A percentile compares a stretch with the other conserved stretches of the same genome.
phyloP scores from a whole-genome alignment of 139 green algal species.

The Chlorella sp. region DNA sequence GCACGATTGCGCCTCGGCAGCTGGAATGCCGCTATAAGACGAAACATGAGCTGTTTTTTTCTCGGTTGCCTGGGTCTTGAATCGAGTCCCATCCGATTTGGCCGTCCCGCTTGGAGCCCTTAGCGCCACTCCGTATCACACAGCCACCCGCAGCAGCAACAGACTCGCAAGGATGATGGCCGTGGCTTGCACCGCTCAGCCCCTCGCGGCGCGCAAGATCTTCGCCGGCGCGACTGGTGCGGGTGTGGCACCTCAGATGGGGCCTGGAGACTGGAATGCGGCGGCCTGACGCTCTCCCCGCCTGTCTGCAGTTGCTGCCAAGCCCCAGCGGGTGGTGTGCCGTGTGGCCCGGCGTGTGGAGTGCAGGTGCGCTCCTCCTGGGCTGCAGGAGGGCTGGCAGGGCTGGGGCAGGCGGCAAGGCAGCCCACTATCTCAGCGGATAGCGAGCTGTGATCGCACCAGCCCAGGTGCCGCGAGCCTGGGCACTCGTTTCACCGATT shows the following conservation, averaged over 20 bases:
- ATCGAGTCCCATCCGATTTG: too few relatives aligned
- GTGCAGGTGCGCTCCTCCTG: conserved; percentile 35
- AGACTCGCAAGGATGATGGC: too few relatives aligned
- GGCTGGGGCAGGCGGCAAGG: neutral
- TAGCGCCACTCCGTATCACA: too few relatives aligned
- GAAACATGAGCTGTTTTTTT: too few relatives aligned
- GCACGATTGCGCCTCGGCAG: too few relatives aligned
- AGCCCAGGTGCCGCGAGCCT: neutral
- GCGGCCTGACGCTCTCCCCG: neutral
- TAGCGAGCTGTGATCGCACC: neutral
- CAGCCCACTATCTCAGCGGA: neutral
- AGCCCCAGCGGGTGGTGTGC: neutral
- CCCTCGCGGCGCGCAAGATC: conserved; percentile 13
- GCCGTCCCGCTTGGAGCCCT: too few relatives aligned
- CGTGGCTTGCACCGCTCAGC: too few relatives aligned
- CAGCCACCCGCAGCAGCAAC: too few relatives aligned
- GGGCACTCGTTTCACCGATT: neutral
- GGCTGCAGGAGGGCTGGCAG: neutral
- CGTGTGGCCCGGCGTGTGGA: conserved; percentile 19
- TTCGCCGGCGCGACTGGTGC: conserved; percentile 14
- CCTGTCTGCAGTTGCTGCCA: conserved; percentile 33
- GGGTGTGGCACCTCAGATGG: neutral
- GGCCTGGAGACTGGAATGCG: neutral
- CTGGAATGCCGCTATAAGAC: too few relatives aligned
- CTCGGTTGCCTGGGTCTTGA: too few relatives aligned